Evolutionary conservation across 306 rosid species (phyloP), one percentile per base, ranked within the genome.

Genomic region (Vicia faba): DNA sequence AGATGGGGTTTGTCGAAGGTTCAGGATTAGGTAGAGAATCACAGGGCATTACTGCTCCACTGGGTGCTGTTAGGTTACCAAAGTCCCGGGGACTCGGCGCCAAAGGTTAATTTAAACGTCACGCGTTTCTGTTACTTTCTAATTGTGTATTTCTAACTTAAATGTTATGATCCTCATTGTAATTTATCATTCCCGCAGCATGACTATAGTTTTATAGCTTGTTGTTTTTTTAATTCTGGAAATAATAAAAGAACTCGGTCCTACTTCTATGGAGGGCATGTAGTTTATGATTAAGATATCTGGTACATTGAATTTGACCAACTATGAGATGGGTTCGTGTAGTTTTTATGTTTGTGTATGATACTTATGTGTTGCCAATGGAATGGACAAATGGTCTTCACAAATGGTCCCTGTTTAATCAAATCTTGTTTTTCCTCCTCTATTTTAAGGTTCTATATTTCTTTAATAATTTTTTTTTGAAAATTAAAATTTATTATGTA

Each of bases 1-100:
- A 79, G 80, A 92, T 92, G 96, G 98, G 96, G 7, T 92, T 92
- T 49, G 84, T 87, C 60, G 96, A 89, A 84, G 97, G 97, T 61
- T 18, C 45, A 38, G 97, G 97, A 41, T 71, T 92, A 53, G 97
- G 96, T 26, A 87, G 50, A 63, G 85, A 83, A 63, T 84, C 96
- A 9, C 96, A 93, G 74, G 98, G 96, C 45, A 89, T 86, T 2
- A 84, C 88, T 14, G 74, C 87, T 67, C 98, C 98, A 46, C 77
- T 88, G 64, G 38, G 61, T 18, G 89, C 98, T 16, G 84, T 84
- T 38, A 79, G 86, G 82, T 78, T 66, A 63, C 98, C 91, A 5
- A 89, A 82, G 80, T 79, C 93, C 2, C 82, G 88, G 65, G 98
- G 98, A 67, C 81, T 93, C 31, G 98, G 97, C 15, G 84, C 97